phyloP scores from a whole-genome alignment of 2,329 filamentous ascomycete genomes.

The Bipolaris gigantea region DNA sequence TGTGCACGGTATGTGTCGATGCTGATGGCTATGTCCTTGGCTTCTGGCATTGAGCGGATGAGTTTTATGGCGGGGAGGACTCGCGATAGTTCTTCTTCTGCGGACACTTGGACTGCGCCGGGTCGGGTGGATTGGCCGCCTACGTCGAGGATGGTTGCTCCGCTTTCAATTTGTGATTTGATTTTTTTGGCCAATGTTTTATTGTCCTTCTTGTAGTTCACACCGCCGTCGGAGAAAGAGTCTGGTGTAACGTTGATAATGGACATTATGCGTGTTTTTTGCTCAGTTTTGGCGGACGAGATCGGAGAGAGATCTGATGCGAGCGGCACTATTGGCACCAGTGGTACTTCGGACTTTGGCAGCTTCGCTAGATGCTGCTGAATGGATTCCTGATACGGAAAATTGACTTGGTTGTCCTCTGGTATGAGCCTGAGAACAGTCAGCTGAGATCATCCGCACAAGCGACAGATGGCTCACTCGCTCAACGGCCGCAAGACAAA shows the following conservation, averaged over 20 bases:
- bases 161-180: slow-evolving; percentile 63
- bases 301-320: slow-evolving; percentile 37
- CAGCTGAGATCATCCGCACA: slow-evolving; percentile 4
- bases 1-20: slow-evolving; percentile 89
- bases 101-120: slow-evolving; percentile 66
- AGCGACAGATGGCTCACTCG: slow-evolving; percentile 59
- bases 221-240: slow-evolving; percentile 91
- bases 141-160: slow-evolving; percentile 85
- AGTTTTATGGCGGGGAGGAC: slow-evolving; percentile 77
- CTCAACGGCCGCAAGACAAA: slow-evolving; percentile 89
- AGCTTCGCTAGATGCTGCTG: slow-evolving; percentile 41
- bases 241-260: slow-evolving; percentile 95
- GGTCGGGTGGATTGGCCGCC: slow-evolving; percentile 93
- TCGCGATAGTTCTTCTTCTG: slow-evolving; percentile 73
- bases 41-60: slow-evolving; percentile 68
- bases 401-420: slow-evolving; percentile 40
- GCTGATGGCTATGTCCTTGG: slow-evolving; percentile 70
- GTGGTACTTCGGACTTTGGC: slow-evolving; percentile 36
- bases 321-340: slow-evolving; percentile 47
- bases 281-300: slow-evolving; percentile 24
- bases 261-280: slow-evolving; percentile 78
- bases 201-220: slow-evolving; percentile 49
- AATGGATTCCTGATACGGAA: slow-evolving; percentile 47
- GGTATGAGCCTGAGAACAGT: slow-evolving; percentile 32
- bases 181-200: slow-evolving; percentile 61